Conservation (phyloP, 2,329 filamentous ascomycete species). For the Ophiosphaerella herpotricha region DNA sequence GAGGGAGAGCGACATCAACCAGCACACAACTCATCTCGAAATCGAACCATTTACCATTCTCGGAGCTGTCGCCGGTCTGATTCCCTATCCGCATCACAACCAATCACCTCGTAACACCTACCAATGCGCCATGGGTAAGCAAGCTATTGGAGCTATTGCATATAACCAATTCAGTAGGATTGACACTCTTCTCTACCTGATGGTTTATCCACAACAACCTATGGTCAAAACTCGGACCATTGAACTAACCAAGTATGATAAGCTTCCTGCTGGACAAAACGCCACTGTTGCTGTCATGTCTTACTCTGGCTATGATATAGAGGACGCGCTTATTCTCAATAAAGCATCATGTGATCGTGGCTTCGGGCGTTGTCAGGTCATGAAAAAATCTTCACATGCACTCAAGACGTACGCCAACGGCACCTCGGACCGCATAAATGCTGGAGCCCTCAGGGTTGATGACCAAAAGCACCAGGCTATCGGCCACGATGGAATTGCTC, state of each 20-base stretch:
- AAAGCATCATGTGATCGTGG: constrained; percentile 94
- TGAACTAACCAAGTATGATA: constrained; percentile 95
- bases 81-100: constrained; percentile 98
- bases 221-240: constrained; percentile 98
- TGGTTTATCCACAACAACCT: constrained; percentile 96
- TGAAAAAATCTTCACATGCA: constrained; percentile 87
- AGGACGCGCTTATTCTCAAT: constrained; percentile 95
- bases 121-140: constrained; percentile 99
- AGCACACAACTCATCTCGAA: constrained; percentile 88
- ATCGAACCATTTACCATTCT: constrained; percentile 98
- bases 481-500: constrained; percentile 84
- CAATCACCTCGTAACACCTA: constrained; percentile 98
- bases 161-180: constrained; percentile 98
- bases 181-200: constrained; percentile 91
- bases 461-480: constrained; percentile 67
- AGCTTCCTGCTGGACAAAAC: constrained; percentile 94
- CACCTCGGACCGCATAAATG: constrained; percentile 60
- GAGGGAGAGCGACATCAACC: constrained; percentile 81
- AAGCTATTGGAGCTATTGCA: constrained; percentile 97
- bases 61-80: constrained; percentile 91
- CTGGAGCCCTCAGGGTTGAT: constrained; percentile 50
- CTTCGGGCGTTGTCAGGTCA: constrained; percentile 97
- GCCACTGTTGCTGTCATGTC: constrained; percentile 99
- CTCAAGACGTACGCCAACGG: constrained; percentile 90
- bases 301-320: constrained; percentile 98